phyloP scores from a whole-genome alignment of 1,284 basidiomycete species.

The Porphyrellus sp. region DNA sequence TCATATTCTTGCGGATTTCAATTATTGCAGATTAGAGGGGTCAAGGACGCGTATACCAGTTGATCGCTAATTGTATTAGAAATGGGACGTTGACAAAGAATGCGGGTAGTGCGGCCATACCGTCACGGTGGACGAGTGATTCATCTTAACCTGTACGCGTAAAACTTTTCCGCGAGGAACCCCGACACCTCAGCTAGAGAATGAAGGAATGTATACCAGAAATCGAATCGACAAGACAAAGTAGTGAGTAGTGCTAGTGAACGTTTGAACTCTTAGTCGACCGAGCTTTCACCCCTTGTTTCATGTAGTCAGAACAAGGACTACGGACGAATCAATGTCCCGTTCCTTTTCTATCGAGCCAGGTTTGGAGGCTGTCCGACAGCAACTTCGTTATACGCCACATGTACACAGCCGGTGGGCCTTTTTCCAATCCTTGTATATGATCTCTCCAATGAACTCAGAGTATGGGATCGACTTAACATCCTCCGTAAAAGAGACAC shows the following conservation, averaged over 20 bases:
- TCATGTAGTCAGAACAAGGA: background rate
- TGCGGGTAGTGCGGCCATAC: too few relatives aligned
- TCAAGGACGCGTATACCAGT: constrained; percentile 27
- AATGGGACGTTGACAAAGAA: constrained; percentile 1
- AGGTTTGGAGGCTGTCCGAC: constrained; percentile 30
- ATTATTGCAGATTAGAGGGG: constrained; percentile 2
- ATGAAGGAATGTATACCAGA: background rate
- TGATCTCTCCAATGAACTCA: constrained; percentile 28
- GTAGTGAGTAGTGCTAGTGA: background rate
- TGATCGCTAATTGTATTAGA: constrained; percentile 14
- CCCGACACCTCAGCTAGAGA: background rate
- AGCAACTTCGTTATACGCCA: constrained; percentile 33
- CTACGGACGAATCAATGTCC: background rate
- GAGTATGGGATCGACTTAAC: constrained; percentile 12
- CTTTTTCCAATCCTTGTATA: constrained; percentile 34
- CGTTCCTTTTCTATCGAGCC: constrained; percentile 19
- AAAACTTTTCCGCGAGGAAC: background rate
- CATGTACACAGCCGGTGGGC: constrained; percentile 35
- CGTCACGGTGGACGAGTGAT: too few relatives aligned
- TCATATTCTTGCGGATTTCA: constrained; percentile 2
- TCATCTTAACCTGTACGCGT: too few relatives aligned
- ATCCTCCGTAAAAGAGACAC: constrained; percentile 10
- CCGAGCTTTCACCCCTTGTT: background rate
- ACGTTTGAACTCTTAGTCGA: background rate
- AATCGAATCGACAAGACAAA: background rate